Evolutionary conservation across 331 rosid species (phyloP), one percentile per base, ranked within the genome.

Genomic region (Saraca asoca): DNA sequence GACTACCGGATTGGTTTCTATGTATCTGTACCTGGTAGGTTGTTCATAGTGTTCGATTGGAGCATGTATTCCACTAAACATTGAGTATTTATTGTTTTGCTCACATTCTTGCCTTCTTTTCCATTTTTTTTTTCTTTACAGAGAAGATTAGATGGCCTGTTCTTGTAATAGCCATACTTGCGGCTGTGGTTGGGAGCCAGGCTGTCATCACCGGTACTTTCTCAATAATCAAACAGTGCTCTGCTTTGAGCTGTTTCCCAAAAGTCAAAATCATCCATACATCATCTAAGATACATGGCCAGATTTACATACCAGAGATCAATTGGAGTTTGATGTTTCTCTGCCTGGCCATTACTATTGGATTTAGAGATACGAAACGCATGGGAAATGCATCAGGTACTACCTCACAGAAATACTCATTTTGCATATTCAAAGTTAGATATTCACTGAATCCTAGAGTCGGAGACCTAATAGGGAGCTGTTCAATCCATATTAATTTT

Each of bases 111-210:
- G 43, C 70, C 34, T 44, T 64, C 20, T 50, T 38, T 20, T 39
- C 31, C 31, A 24, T 39, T 15, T 5, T 61, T n/a, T 6, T 12
- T 49, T 31, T 65, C 66, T 14, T 58, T 43, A 15, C 76, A 93
- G 98, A 79, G 80, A 80, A 70, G 48, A 67, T 93, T 70, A 84
- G 98, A 77, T 90, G 94, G 96, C 98, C 98, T n/a, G 96, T 93
- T 76, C 89, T 90, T 69, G 95, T 77, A 34, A 93, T 93, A 74
- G 98, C 97, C 79, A 93, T 93, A 79, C 95, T 90, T 68, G 97
- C 92, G 69, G 94, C 98, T 17, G 98, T 93, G 69, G 98, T 90
- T 69, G 98, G 98, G 68, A 93, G 98, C 62, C 98, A 93, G 83
- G 98, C 98, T 20, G 84, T 93, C 37, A 93, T 93, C 66, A 93